Evolutionary conservation across 2,329 filamentous ascomycete genomes (phyloP).

Genomic region (Pseudocercospora pini-densiflorae): DNA sequence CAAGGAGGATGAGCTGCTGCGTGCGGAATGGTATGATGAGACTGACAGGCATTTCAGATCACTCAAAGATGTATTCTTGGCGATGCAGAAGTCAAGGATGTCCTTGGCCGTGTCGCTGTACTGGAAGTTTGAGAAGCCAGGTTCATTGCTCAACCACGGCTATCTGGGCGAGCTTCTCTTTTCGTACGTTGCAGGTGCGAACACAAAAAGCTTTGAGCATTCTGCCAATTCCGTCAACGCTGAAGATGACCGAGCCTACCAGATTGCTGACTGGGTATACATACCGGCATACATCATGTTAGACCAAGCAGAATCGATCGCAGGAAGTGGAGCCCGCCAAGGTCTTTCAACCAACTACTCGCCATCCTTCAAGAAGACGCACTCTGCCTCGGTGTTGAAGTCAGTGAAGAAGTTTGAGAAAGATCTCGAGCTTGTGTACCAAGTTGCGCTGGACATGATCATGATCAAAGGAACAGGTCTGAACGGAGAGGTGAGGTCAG

Average conservation of each 20-base stretch:
- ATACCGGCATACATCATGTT: conserved; percentile 5
- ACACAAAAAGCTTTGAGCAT: background rate
- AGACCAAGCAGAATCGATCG: background rate
- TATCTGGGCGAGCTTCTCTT: conserved; percentile 9
- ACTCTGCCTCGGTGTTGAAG: background rate
- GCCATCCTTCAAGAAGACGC: background rate
- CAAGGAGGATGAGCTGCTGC: conserved; percentile 9
- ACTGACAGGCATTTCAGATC: background rate
- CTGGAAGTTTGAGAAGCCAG: background rate
- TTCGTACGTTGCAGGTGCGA: background rate
- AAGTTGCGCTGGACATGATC: background rate
- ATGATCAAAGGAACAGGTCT: background rate
- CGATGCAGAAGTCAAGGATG: background rate
- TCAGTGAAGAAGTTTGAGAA: background rate
- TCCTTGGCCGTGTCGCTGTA: conserved; percentile 1
- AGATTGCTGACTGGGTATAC: conserved; percentile 6
- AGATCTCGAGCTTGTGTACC: background rate
- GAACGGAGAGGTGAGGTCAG: background rate
- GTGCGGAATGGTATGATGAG: background rate
- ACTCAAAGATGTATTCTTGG: background rate
- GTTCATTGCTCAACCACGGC: conserved; percentile 7
- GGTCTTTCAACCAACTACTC: background rate
- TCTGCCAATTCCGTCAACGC: background rate
- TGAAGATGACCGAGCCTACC: background rate
- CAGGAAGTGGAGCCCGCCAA: background rate